Evolutionary conservation across 139 green algal genomes (phyloP).

Genomic region (Coccomyxa sp.): DNA sequence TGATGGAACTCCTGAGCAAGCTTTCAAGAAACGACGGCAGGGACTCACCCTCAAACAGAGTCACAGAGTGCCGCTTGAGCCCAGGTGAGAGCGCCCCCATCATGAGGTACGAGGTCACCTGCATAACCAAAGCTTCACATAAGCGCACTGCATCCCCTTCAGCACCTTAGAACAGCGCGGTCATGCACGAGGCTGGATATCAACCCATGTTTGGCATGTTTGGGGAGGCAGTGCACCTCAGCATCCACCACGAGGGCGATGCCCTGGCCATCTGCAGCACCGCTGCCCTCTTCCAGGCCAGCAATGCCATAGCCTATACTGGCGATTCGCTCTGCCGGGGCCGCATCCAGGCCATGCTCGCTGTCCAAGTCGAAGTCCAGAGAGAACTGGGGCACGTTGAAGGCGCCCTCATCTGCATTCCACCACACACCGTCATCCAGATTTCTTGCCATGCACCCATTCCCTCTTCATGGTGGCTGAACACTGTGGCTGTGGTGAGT

Average conservation of each 20-base stretch:
- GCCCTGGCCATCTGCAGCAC: slow-evolving; percentile 22
- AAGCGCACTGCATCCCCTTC: background rate
- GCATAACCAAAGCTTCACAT: background rate
- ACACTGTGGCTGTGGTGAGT: no score
- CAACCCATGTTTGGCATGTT: background rate
- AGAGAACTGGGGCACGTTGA: background rate
- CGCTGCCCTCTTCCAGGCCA: background rate
- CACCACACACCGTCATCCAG: background rate
- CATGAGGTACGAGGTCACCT: slow-evolving; percentile 65
- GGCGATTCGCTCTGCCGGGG: background rate
- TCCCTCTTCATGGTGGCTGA: no score
- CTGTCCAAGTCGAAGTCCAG: background rate
- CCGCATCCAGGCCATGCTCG: background rate
- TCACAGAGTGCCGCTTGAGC: slow-evolving; percentile 33
- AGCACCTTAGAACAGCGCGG: background rate
- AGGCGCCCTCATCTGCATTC: background rate
- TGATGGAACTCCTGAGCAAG: no score
- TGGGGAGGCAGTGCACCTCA: slow-evolving; percentile 29
- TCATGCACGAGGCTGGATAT: background rate
- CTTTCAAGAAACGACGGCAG: no score
- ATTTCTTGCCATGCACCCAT: background rate
- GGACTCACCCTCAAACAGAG: slow-evolving; percentile 27
- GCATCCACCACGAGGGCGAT: slow-evolving; percentile 87
- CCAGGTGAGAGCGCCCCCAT: slow-evolving; percentile 60
- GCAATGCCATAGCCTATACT: background rate